A percentile compares a stretch with the other conserved stretches of the same genome.
Conservation (phyloP, 805 yeast genomes). For the Sungouiella blattae region DNA sequence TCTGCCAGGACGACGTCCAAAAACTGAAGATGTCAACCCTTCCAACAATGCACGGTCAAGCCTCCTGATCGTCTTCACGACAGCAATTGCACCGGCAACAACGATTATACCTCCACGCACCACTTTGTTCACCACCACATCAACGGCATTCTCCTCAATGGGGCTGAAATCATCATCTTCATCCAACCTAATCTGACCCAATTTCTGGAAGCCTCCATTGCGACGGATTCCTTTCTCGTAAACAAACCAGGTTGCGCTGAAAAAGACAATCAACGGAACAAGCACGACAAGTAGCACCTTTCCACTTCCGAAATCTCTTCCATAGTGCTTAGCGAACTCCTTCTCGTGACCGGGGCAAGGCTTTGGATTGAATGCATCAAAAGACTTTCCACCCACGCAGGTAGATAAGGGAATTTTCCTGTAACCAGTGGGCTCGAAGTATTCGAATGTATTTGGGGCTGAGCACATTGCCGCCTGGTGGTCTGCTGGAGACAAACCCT, state of each 20-base stretch:
- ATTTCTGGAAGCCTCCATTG: constrained; percentile 70
- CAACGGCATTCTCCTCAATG: constrained; percentile 61
- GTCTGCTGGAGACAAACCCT: constrained; percentile 67
- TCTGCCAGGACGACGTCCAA: constrained; percentile 37
- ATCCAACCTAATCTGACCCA: constrained; percentile 85
- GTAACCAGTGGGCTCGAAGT: constrained; percentile 88
- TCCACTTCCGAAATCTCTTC: constrained; percentile 52
- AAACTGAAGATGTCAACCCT: constrained; percentile 23
- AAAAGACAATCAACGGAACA: constrained; percentile 54
- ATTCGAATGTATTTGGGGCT: constrained; percentile 56
- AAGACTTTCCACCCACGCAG: constrained; percentile 73
- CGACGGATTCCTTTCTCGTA: constrained; percentile 79
- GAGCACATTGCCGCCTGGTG: constrained; percentile 56
- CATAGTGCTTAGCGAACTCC: constrained; percentile 55
- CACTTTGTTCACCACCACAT: constrained; percentile 54
- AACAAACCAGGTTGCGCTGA: constrained; percentile 60
- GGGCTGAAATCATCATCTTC: constrained; percentile 54
- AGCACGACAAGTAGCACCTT: constrained; percentile 47
- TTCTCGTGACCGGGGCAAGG: constrained; percentile 87
- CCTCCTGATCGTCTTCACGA: constrained; percentile 30
- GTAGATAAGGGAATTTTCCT: constrained; percentile 82
- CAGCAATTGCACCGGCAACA: constrained; percentile 39
- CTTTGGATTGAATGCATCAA: constrained; percentile 60
- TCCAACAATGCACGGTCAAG: constrained; percentile 33
- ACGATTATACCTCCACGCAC: constrained; percentile 55